A percentile compares a stretch with the other conserved stretches of the same genome.
These are phyloP conservation scores for Coleophoma crateriformis DNA, from an alignment of 2,329 filamentous ascomycete genomes.

Conservation along the genomic window DNA sequence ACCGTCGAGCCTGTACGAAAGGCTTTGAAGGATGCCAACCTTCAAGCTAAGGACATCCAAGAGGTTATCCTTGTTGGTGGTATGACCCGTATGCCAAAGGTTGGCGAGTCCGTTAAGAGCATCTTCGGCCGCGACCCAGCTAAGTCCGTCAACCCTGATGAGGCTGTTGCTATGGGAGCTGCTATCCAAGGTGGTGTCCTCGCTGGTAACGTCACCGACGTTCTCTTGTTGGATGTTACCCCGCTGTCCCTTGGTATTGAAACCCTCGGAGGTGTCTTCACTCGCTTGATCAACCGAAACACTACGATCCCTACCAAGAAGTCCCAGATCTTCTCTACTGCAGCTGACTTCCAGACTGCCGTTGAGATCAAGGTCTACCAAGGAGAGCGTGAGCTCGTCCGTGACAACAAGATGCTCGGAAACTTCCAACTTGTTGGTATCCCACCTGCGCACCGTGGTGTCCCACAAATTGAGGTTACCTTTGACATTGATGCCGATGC, in stretches of 20 bases:
- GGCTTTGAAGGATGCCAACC: conserved; percentile 90
- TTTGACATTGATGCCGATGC: conserved; percentile 99
- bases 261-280: conserved; percentile 97
- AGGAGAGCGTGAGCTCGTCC: conserved; percentile 98
- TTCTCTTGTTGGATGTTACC: conserved; percentile 91
- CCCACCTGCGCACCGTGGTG: conserved; percentile 90
- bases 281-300: conserved; percentile 96
- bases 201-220: conserved; percentile 92
- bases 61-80: conserved; percentile 97
- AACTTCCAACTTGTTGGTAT: conserved; percentile 99
- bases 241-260: conserved; percentile 97
- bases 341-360: conserved; percentile 95
- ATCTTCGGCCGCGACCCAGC: conserved; percentile 95
- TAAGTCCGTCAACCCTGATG: conserved; percentile 98
- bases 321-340: conserved; percentile 96
- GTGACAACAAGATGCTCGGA: conserved; percentile 96
- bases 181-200: conserved; percentile 96
- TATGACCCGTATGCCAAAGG: conserved; percentile 99
- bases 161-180: conserved; percentile 96
- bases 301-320: conserved; percentile 99
- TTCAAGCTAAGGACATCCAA: conserved; percentile 90
- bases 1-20: conserved; percentile 93
- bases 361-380: conserved; percentile 99
- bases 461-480: conserved; percentile 94
- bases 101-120: conserved; percentile 89